Conservation (phyloP, 331 rosid genomes). For the Rosa hybrid region DNA sequence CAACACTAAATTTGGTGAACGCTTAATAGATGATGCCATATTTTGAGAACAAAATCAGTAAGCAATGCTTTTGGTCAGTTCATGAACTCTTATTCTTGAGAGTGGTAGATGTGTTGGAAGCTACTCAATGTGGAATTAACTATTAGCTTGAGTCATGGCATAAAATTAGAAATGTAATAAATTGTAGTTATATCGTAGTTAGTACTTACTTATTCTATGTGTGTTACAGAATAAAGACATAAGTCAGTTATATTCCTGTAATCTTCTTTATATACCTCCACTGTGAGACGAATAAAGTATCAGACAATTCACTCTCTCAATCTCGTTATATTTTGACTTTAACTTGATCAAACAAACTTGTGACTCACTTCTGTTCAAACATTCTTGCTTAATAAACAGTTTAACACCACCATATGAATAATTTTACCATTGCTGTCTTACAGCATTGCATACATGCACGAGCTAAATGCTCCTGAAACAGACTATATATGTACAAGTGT, state of each 20-base stretch:
- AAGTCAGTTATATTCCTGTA: too few species aligned
- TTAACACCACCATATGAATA: neutral
- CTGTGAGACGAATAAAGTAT: too few species aligned
- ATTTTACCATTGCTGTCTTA: neutral
- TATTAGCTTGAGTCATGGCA: too few species aligned
- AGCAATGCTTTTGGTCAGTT: neutral
- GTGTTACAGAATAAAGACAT: too few species aligned
- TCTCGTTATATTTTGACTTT: neutral
- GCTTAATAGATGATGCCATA: too few species aligned
- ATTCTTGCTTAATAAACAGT: neutral
- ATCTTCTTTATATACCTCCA: too few species aligned
- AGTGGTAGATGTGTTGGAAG: neutral
- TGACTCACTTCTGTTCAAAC: neutral
- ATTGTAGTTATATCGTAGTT: too few species aligned
- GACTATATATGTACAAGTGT: neutral
- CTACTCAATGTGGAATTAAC: neutral
- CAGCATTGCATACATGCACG: neutral
- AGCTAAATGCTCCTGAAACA: neutral
- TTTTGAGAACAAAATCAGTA: neutral
- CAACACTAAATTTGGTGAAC: too few species aligned
- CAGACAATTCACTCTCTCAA: too few species aligned
- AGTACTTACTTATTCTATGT: too few species aligned
- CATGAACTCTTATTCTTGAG: neutral
- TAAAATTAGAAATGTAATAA: too few species aligned
- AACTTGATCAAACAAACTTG: neutral